Evolutionary conservation across 1,284 basidiomycete genomes (phyloP).

Genomic region (Lentinula novae-zelandiae): DNA sequence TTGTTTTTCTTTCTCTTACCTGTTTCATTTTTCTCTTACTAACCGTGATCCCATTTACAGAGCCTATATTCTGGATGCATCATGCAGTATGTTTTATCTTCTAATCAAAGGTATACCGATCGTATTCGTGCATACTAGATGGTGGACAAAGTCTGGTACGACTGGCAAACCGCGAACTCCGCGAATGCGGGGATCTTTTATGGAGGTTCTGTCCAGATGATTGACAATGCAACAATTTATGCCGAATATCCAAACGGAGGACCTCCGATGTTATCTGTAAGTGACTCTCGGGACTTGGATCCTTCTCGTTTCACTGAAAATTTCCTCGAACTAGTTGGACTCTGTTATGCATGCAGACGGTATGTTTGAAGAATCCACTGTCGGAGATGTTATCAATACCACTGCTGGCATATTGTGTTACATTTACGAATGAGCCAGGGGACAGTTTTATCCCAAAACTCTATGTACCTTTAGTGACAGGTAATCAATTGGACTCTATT

Average conservation of each 20-base stretch:
- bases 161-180: slow-evolving; percentile 31
- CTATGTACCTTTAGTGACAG: too few relatives aligned
- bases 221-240: slow-evolving; percentile 23
- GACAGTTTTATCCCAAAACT: too few relatives aligned
- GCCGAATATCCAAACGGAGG: slow-evolving; percentile 29
- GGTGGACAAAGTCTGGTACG: slow-evolving; percentile 36
- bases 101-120: not conserved
- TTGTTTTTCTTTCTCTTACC: not conserved
- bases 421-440: slow-evolving; percentile 25
- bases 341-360: slow-evolving; percentile 28
- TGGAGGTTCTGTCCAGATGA: slow-evolving; percentile 28
- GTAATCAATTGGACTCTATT: not conserved
- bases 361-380: slow-evolving; percentile 25
- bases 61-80: slow-evolving; percentile 35
- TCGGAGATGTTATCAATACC: slow-evolving; percentile 30
- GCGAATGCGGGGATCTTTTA: slow-evolving; percentile 25
- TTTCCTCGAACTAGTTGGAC: slow-evolving; percentile 19
- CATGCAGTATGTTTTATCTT: slow-evolving; percentile 27
- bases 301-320: not conserved
- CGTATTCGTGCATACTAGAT: slow-evolving; percentile 23
- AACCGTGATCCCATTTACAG: slow-evolving; percentile 15
- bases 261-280: slow-evolving; percentile 27
- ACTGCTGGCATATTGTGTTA: slow-evolving; percentile 32
- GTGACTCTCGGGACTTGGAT: slow-evolving; percentile 10
- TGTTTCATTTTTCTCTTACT: not conserved